A percentile compares a stretch with the other conserved stretches of the same genome.
These are phyloP conservation scores for Uronychia binucleata DNA, from an alignment of 73 alveolate genomes.

Conservation along the genomic window DNA sequence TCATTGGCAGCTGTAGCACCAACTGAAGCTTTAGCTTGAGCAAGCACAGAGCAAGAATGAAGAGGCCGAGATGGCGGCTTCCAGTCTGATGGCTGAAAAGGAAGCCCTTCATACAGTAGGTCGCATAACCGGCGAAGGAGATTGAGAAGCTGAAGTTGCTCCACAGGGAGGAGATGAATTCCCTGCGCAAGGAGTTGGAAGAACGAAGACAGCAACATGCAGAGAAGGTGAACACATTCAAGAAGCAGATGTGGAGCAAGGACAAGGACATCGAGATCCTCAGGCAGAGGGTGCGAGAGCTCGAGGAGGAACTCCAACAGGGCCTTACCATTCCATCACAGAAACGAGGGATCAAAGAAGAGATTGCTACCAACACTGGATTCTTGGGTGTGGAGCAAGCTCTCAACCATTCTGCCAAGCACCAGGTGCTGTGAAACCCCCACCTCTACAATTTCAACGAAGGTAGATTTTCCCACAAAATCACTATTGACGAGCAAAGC, in stretches of 20 bases:
- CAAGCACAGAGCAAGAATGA: neutral
- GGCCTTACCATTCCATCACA: neutral
- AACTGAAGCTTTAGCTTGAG: neutral
- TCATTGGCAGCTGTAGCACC: neutral
- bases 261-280: neutral
- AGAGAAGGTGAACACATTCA: neutral
- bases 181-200: neutral
- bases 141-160: neutral
- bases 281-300: neutral
- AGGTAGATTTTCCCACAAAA: neutral
- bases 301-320: neutral
- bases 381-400: too few relatives aligned
- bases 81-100: neutral
- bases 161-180: neutral
- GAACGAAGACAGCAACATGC: neutral
- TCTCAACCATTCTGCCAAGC: neutral
- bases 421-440: neutral
- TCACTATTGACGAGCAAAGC: neutral
- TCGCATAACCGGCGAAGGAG: neutral
- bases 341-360: neutral
- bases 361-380: neutral
- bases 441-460: neutral
- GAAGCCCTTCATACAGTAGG: neutral
- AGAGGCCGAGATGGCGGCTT: neutral
- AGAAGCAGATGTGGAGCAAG: neutral